Evolutionary conservation across 805 yeast genomes (phyloP), one percentile per base, ranked within the genome.

Genomic region (Diddensiella santjacobensis): DNA sequence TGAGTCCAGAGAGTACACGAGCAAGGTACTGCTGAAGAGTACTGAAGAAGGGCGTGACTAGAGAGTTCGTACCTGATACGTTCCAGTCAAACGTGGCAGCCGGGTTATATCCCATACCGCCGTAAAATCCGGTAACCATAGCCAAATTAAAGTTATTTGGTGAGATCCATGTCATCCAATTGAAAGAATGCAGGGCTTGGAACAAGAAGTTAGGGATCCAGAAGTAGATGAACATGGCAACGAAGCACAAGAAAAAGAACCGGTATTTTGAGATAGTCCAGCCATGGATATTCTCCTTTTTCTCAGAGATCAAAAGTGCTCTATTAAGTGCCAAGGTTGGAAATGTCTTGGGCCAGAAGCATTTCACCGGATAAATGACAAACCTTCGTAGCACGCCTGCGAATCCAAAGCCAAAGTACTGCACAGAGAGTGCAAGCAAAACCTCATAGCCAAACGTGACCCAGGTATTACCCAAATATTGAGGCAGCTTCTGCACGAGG

Each of bases 151-250:
- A 72, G 60, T 77, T 78, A 47, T 75, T 63, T 19, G 73, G 73
- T 36, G 63, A 70, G 42, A 79, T 79, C 87, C 87, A 81, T 20
- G 81, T 71, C 51, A 80, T 73, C 75, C 82, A 81, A 47, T 65
- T 62, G 60, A 82, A 79, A 55, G 71, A 70, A 2, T 82, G 74
- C 49, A 82, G 68, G 4, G 78, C 83, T 35, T 71, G 70, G 70
- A 79, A 78, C 33, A 82, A 68, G 61, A 65, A 80, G 48, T 77
- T 81, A 11, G 85, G 84, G 57, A 80, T 60, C 78, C 81, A 80
- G 58, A 76, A 76, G 68, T 76, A 79, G 8, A 70, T 49, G 56
- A 78, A 78, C 13, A 71, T 62, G 22, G 60, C 62, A 19, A 56
- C 37, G 48, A 74, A 71, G 13, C 67, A 68, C 29, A 63, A 38